These are phyloP conservation scores for Fusarium sp. DNA, from an alignment of 2,329 filamentous ascomycete genomes.

Conservation along the genomic window DNA sequence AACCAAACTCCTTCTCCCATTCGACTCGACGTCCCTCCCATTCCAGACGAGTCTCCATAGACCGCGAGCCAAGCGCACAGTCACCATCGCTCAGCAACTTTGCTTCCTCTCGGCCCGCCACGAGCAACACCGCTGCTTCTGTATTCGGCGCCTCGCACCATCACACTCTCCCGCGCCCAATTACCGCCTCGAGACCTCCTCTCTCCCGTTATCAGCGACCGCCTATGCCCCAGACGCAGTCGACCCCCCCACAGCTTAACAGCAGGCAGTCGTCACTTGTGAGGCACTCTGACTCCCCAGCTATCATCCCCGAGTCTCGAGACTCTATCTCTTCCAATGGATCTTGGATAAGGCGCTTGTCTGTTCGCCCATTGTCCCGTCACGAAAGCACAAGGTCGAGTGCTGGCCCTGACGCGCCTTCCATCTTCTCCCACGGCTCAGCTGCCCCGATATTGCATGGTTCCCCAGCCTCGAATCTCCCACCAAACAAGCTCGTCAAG, in stretches of 20 bases:
- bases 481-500: constrained; percentile 84
- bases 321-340: constrained; percentile 71
- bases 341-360: constrained; percentile 80
- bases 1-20: constrained; percentile 53
- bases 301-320: constrained; percentile 59
- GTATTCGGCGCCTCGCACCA: constrained; percentile 50
- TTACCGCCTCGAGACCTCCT: constrained; percentile 53
- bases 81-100: constrained; percentile 43
- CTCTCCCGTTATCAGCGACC: constrained; percentile 55
- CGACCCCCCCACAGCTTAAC: constrained; percentile 55
- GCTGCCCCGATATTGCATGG: constrained; percentile 68
- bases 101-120: constrained; percentile 57
- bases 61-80: constrained; percentile 52
- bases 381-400: constrained; percentile 74
- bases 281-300: constrained; percentile 54
- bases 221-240: constrained; percentile 56
- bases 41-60: constrained; percentile 50
- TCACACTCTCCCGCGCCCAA: constrained; percentile 48
- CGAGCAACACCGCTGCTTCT: constrained; percentile 55
- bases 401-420: constrained; percentile 73
- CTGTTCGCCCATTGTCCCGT: constrained; percentile 73
- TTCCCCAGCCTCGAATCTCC: constrained; percentile 58
- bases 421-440: constrained; percentile 75
- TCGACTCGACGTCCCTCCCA: constrained; percentile 47
- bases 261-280: constrained; percentile 59